phyloP scores from a whole-genome alignment of 2,329 filamentous ascomycete genomes.

The Stachybotrys chlorohalonatus region DNA sequence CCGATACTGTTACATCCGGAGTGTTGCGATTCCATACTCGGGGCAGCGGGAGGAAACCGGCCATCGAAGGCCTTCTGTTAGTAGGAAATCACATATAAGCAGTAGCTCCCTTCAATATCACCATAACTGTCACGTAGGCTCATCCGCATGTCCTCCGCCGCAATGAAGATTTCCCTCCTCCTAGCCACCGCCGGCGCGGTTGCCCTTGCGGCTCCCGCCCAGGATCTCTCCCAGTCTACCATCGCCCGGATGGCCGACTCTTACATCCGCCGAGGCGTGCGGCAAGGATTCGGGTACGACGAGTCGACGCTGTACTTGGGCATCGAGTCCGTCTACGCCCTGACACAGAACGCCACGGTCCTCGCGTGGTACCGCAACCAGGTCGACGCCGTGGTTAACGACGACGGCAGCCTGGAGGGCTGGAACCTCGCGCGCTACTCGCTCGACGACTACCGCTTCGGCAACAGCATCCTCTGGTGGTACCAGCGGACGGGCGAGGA shows the following conservation, averaged over 20 bases:
- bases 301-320: slow-evolving; percentile 36
- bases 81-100: neutral
- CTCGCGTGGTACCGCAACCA: slow-evolving; percentile 31
- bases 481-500: slow-evolving; percentile 32
- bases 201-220: neutral
- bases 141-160: neutral
- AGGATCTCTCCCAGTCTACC: neutral
- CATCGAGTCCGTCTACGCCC: slow-evolving; percentile 33
- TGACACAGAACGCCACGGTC: slow-evolving; percentile 31
- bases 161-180: neutral
- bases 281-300: slow-evolving; percentile 27
- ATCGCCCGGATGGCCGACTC: slow-evolving; percentile 31
- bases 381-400: slow-evolving; percentile 34
- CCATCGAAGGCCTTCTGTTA: no score
- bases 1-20: neutral
- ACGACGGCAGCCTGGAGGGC: slow-evolving; percentile 34
- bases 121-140: neutral
- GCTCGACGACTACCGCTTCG: slow-evolving; percentile 40
- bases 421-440: slow-evolving; percentile 38
- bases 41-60: no score
- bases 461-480: slow-evolving; percentile 39
- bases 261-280: slow-evolving; percentile 30
- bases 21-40: no score
- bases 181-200: neutral
- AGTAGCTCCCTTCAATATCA: neutral